Evolutionary conservation across 2,329 filamentous ascomycete genomes (phyloP), one percentile per base, ranked within the genome.

Genomic region (Coniochaeta hoffmannii): DNA sequence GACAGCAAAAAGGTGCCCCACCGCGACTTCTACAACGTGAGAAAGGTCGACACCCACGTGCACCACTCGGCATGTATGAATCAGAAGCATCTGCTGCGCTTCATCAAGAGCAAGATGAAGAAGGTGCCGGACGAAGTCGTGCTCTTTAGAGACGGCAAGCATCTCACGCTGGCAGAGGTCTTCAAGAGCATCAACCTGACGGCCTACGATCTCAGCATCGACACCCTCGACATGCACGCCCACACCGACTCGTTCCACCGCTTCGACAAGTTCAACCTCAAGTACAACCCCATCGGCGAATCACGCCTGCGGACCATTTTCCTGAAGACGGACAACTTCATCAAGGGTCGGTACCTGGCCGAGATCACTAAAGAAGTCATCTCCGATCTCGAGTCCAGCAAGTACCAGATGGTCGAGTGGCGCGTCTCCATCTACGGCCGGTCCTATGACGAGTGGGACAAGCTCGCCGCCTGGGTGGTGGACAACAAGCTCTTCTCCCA

Each of bases 61-160:
- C 94, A 99, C 69, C 94, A 99, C 71, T 99, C 94, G 15, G 94
- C 94, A 24, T 99, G 94, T 70, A 99, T 99, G 94, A 99, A 99
- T 68, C 94, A 99, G 72, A 99, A 99, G 73, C 94, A 99, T 79
- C 75, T 99, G 56, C 77, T 99, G 58, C 90, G 94, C 55, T 99
- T 99, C 73, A 99, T 99, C 77, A 99, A 99, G 74, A 96, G 91
- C 73, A 99, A 99, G 75, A 97, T 99, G 90, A 97, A 97, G 81
- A 99, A 96, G 72, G 94, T 83, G 17, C 91, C 92, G 0, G 89
- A 97, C 65, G 94, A 99, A 73, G 85, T 94, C 31, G 94, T 99
- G 7, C 81, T 99, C 46, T 95, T 86, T 70, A 83, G 94, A 67
- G 94, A 99, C 69, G 93, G 89, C 57, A 96, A 93, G 70, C 85